These are phyloP conservation scores for Globomyces sp. DNA, from an alignment of 371 early-diverging fungal species.

Conservation along the genomic window DNA sequence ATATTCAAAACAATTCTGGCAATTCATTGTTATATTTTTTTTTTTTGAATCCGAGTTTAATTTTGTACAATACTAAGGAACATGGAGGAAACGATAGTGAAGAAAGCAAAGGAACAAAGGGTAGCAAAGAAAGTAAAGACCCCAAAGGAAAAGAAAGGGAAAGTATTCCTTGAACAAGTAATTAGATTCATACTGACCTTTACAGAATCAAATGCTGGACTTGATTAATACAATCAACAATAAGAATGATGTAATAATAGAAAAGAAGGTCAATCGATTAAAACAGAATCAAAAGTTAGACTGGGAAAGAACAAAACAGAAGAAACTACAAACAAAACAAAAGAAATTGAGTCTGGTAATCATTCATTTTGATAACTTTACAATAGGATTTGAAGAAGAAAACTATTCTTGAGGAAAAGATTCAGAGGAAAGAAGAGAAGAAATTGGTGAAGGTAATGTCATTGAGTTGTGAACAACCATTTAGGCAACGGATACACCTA, in stretches of 20 bases:
- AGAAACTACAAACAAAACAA: neutral
- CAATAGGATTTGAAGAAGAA: too few relatives aligned
- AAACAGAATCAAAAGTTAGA: slow-evolving; percentile 1
- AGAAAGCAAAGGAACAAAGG: neutral
- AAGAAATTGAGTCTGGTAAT: neutral
- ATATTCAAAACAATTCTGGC: neutral
- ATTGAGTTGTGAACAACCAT: neutral
- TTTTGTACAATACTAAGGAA: slow-evolving; percentile 1
- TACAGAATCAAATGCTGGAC: slow-evolving; percentile 1
- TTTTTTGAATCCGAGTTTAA: neutral
- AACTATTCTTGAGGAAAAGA: neutral
- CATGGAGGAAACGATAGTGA: neutral
- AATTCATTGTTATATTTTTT: neutral
- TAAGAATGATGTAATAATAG: slow-evolving; percentile 5
- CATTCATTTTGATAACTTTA: neutral
- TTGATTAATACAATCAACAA: slow-evolving; percentile 13
- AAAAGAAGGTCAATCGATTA: neutral
- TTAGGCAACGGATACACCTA: slow-evolving; percentile 2
- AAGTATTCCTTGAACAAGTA: neutral
- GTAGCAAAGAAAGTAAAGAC: neutral
- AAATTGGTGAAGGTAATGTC: neutral
- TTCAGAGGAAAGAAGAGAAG: neutral
- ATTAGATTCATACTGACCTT: neutral
- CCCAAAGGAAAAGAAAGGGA: neutral
- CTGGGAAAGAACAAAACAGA: neutral